Conservation (phyloP, 176 grass and related monocot species). For the Elymus sibiricus region DNA sequence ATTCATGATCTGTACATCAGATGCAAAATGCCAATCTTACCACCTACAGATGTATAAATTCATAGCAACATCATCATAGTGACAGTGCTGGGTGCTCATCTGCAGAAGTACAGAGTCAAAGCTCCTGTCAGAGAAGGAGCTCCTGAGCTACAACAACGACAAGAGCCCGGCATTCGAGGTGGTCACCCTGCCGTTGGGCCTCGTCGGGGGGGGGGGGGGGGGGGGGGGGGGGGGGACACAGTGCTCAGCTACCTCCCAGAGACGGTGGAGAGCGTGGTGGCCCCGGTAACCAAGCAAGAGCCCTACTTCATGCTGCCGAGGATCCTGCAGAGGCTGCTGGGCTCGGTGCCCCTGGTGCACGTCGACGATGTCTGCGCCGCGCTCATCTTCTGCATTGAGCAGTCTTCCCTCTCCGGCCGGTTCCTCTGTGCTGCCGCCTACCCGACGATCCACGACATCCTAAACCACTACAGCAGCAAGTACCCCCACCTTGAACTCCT, state of each 20-base stretch:
- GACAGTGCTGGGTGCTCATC: not conserved
- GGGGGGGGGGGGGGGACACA: too few species aligned
- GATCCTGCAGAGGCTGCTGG: slow-evolving; percentile 32
- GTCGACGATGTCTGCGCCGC: slow-evolving; percentile 61
- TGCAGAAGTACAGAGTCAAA: slow-evolving; percentile 29
- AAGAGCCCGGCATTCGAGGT: slow-evolving; percentile 35
- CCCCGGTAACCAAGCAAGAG: slow-evolving; percentile 25
- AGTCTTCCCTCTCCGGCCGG: slow-evolving; percentile 29
- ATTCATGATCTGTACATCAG: not conserved
- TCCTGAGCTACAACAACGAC: slow-evolving; percentile 31
- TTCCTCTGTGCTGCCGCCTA: slow-evolving; percentile 44
- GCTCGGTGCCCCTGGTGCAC: slow-evolving; percentile 52
- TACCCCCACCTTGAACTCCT: slow-evolving; percentile 39
- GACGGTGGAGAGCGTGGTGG: not conserved
- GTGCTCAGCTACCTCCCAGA: not conserved
- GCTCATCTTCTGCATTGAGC: slow-evolving; percentile 58
- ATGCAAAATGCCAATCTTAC: not conserved
- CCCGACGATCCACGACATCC: slow-evolving; percentile 11
- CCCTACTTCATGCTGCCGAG: not conserved
- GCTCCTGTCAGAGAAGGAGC: slow-evolving; percentile 38
- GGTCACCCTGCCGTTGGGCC: slow-evolving; percentile 39
- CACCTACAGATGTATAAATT: not conserved
- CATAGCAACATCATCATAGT: not conserved
- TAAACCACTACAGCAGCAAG: slow-evolving; percentile 26
- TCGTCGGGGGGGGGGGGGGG: too few species aligned